Percentiles rank a stretch among this genome's conserved stretches.
Evolutionary conservation across 768 basidiomycete genomes (phyloP).

Genomic region (Serendipita sp.): DNA sequence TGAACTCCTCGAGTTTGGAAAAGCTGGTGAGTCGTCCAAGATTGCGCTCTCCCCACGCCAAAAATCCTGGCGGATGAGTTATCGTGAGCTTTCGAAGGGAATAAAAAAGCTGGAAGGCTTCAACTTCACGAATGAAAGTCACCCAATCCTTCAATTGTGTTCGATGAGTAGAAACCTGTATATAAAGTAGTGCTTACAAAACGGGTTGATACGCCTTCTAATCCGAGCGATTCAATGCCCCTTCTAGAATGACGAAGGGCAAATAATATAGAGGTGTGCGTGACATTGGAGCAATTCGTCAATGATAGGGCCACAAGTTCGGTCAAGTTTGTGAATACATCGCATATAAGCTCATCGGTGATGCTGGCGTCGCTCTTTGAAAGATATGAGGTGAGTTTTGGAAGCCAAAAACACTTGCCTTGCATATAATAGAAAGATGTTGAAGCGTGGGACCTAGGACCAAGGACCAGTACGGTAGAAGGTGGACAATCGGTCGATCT

Average conservation of each 20-base stretch:
- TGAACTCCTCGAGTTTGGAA: constrained; percentile 35
- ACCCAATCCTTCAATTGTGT: constrained; percentile 2
- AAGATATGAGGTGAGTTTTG: neutral
- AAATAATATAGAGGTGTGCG: constrained; percentile 38
- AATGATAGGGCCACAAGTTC: constrained; percentile 42
- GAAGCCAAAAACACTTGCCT: constrained; percentile 24
- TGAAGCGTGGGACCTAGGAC: constrained; percentile 30
- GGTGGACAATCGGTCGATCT: constrained; percentile 31
- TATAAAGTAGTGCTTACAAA: constrained; percentile 33
- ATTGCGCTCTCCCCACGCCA: neutral
- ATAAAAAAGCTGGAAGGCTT: neutral
- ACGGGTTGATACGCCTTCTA: constrained; percentile 44
- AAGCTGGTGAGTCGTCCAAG: constrained; percentile 20
- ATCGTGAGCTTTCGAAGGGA: constrained; percentile 40
- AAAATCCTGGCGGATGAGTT: constrained; percentile 21
- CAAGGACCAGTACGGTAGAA: constrained; percentile 35
- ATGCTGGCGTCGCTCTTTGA: constrained; percentile 19
- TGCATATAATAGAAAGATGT: constrained; percentile 51
- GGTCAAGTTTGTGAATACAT: constrained; percentile 31
- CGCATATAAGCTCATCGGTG: constrained; percentile 37
- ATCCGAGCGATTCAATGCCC: constrained; percentile 36
- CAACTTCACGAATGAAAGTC: neutral
- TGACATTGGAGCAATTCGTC: constrained; percentile 53
- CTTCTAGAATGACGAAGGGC: constrained; percentile 28
- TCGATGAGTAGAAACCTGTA: neutral